These are phyloP conservation scores for Quercus berberidifolia DNA, from an alignment of 306 rosid genomes.

Conservation along the genomic window DNA sequence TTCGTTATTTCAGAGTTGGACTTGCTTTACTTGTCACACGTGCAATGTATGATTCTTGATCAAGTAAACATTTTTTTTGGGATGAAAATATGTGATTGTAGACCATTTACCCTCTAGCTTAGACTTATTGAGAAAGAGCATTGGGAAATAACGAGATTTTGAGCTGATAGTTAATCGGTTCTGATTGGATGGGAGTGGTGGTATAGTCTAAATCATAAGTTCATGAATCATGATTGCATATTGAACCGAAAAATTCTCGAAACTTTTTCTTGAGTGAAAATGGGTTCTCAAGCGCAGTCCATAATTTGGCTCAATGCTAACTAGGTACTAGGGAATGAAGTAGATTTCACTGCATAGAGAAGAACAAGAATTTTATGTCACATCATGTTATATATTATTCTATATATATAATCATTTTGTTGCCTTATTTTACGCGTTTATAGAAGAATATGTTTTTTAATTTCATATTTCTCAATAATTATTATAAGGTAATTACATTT, in stretches of 20 bases:
- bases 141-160: background rate
- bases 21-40: background rate
- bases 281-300: no score
- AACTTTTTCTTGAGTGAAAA: background rate
- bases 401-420: no score
- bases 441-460: no score
- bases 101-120: background rate
- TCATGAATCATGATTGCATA: background rate
- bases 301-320: no score
- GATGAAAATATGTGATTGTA: background rate
- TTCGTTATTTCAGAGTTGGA: background rate
- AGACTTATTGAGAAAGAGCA: background rate
- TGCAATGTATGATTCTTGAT: constrained; percentile 25
- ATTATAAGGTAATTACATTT: no score
- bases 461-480: no score
- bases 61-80: background rate
- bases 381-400: no score
- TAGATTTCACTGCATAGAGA: no score
- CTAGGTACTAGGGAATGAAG: no score
- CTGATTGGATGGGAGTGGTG: background rate
- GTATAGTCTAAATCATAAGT: no score
- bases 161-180: background rate
- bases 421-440: no score
- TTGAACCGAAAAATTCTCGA: background rate
- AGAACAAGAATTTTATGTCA: no score